These are phyloP conservation scores for Tephrocybe rancida DNA, from an alignment of 768 basidiomycete species.

Conservation along the genomic window DNA sequence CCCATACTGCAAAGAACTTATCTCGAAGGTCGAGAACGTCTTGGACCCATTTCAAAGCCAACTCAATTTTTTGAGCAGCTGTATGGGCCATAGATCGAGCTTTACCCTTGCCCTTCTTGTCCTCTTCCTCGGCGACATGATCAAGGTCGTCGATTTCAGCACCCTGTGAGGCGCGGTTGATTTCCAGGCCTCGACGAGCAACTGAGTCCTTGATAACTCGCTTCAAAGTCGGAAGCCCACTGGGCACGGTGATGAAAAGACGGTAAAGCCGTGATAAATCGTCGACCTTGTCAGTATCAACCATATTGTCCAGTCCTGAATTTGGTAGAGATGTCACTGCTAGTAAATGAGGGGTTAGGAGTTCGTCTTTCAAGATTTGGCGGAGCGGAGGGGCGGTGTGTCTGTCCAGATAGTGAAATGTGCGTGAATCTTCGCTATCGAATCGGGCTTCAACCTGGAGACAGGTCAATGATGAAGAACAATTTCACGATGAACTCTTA, in stretches of 20 bases:
- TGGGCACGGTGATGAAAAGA: conserved; percentile 67
- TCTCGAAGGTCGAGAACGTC: conserved; percentile 91
- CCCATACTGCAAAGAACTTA: conserved; percentile 81
- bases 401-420: conserved; percentile 83
- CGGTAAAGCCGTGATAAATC: conserved; percentile 82
- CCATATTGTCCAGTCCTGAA: conserved; percentile 87
- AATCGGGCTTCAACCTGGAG: conserved; percentile 79
- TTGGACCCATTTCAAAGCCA: conserved; percentile 93
- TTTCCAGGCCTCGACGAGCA: conserved; percentile 69
- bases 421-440: conserved; percentile 79
- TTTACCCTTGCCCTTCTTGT: conserved; percentile 54
- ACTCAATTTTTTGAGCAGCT: conserved; percentile 47
- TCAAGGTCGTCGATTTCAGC: conserved; percentile 38
- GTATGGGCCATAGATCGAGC: conserved; percentile 40
- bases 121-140: conserved; percentile 35
- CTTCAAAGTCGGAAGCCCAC: conserved; percentile 67
- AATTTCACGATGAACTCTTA: conserved; percentile 36
- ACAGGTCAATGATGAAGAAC: conserved; percentile 14
- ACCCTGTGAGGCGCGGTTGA: conserved; percentile 67
- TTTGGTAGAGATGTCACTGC: conserved; percentile 76
- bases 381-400: conserved; percentile 70
- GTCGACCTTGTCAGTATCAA: conserved; percentile 75
- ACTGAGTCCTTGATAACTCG: conserved; percentile 73
- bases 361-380: conserved; percentile 73
- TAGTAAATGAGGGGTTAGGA: conserved; percentile 78